Evolutionary conservation across 2,329 filamentous ascomycete species (phyloP).

Genomic region (Didymella exigua): DNA sequence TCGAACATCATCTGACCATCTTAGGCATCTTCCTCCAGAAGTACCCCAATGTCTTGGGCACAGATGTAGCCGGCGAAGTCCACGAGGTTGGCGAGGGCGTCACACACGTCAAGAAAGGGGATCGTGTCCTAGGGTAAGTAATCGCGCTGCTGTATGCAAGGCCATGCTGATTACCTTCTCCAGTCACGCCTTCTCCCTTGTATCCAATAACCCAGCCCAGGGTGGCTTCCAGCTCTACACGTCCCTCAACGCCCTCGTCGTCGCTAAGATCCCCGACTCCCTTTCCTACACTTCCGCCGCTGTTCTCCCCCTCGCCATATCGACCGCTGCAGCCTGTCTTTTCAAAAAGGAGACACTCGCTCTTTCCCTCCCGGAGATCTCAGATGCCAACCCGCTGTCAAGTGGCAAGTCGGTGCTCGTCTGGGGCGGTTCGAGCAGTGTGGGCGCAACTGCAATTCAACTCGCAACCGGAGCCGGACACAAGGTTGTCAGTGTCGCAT

Average conservation of each 20-base stretch:
- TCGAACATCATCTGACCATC: neutral
- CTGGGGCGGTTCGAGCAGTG: constrained; percentile 57
- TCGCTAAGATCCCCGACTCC: constrained; percentile 48
- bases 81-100: constrained; percentile 55
- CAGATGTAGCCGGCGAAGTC: constrained; percentile 55
- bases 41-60: constrained; percentile 46
- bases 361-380: constrained; percentile 46
- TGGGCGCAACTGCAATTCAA: constrained; percentile 54
- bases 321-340: constrained; percentile 52
- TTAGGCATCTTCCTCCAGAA: constrained; percentile 44
- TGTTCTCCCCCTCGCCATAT: constrained; percentile 54
- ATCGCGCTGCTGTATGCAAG: neutral
- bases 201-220: constrained; percentile 27
- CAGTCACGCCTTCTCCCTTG: constrained; percentile 37
- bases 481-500: constrained; percentile 49
- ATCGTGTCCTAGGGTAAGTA: constrained; percentile 51
- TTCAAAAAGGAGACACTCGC: constrained; percentile 49
- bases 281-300: constrained; percentile 48
- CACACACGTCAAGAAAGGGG: constrained; percentile 52
- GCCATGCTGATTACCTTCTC: neutral
- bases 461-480: constrained; percentile 50
- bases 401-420: constrained; percentile 51
- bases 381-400: constrained; percentile 40
- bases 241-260: constrained; percentile 32
- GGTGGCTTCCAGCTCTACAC: constrained; percentile 48